Evolutionary conservation across 345 rosid species (phyloP), one percentile per base, ranked within the genome.

Genomic region (Hibiscus mutabilis): DNA sequence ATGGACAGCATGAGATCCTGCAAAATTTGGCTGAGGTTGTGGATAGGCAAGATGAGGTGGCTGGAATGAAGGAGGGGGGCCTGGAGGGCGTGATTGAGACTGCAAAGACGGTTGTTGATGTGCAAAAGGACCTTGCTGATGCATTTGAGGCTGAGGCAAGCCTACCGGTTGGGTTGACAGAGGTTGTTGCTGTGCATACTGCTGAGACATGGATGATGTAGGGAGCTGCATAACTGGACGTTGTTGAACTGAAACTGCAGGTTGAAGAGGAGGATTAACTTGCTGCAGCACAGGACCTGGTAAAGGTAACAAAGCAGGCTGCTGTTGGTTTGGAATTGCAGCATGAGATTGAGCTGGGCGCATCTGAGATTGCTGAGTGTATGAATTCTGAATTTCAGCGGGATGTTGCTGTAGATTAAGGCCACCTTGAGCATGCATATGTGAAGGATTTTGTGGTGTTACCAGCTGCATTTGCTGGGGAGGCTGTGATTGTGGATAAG

Each of bases 31-130:
- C 56, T 74, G 86, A 5, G 69, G 75, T 63, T 80, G 90, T 37
- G 75, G 71, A 81, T 78, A 77, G 56, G 79, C 33, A 40, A 74
- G 76, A 51, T 77, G 59, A 46, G 73, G 79, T 21, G 71, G 83
- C 66, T 71, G 87, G 9, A 75, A 64, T 55, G 69, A 70, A 46
- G 61, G 78, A 60, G 73, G 73, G 47, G 74, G 79, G 37, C 74
- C 86, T 33, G 72, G 87, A 14, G 88, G 85, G 12, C 57, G 79
- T 29, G 76, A 60, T 27, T 83, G 88, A 68, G 86, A 42, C 63
- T 81, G 87, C 63, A 73, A 64, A 42, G 79, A 85, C 69, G 57
- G 68, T 55, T 80, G 84, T 70, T 82, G 91, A 53, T 80, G 88
- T 29, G 46, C 33, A 64, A 78, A 77, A 37, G 79, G 64, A 69